These are phyloP conservation scores for Gamsiella multidivaricata DNA, from an alignment of 192 early-diverging fungal genomes.

Conservation along the genomic window DNA sequence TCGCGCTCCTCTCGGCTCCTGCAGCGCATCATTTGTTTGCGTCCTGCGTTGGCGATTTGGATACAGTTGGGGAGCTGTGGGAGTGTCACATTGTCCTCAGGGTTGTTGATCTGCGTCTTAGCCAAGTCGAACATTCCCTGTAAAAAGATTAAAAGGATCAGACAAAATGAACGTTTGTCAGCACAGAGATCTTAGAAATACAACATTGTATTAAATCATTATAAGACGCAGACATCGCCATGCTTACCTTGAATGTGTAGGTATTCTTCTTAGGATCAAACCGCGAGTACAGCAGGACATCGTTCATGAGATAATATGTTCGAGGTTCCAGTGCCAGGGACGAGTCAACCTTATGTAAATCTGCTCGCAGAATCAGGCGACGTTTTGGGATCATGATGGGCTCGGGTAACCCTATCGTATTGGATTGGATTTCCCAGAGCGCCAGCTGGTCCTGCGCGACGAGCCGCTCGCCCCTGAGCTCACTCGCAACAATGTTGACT, in stretches of 20 bases:
- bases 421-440: conserved; percentile 43
- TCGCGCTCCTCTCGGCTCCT: conserved; percentile 50
- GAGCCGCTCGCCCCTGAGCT: conserved; percentile 23
- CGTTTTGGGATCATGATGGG: conserved; percentile 42
- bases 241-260: conserved; percentile 39
- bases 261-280: conserved; percentile 53
- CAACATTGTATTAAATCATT: too few species aligned
- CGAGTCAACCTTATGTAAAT: conserved; percentile 48
- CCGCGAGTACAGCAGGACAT: conserved; percentile 43
- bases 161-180: too few species aligned
- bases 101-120: conserved; percentile 41
- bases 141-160: not conserved
- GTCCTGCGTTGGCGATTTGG: conserved; percentile 42
- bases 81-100: conserved; percentile 40
- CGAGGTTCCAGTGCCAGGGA: conserved; percentile 34
- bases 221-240: too few species aligned
- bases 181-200: too few species aligned
- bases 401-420: conserved; percentile 35
- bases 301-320: conserved; percentile 48
- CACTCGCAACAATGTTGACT: conserved; percentile 11
- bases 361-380: conserved; percentile 41
- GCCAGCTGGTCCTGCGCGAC: conserved; percentile 44
- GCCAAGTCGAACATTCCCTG: conserved; percentile 52
- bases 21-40: conserved; percentile 52
- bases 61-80: conserved; percentile 49